phyloP scores from a whole-genome alignment of 2,329 filamentous ascomycete genomes.

The Aureobasidium subglaciale region DNA sequence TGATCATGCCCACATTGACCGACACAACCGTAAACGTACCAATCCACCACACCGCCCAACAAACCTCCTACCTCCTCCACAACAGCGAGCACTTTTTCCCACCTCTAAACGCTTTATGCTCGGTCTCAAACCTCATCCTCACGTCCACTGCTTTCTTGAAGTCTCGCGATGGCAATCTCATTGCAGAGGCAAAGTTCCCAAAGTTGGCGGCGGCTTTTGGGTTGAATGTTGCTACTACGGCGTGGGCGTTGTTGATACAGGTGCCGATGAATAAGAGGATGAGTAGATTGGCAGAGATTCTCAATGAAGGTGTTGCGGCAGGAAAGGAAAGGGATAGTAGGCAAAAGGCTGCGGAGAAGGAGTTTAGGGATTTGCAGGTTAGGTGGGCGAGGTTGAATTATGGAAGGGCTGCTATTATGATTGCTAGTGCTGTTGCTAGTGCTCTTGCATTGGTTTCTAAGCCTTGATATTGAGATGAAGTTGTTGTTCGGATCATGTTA shows the following conservation, averaged over 20 bases:
- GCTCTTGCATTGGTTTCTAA: slow-evolving; percentile 14
- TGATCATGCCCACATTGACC: slow-evolving; percentile 27
- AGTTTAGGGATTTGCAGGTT: slow-evolving; percentile 23
- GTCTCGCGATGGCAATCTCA: slow-evolving; percentile 20
- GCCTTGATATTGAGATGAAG: no score
- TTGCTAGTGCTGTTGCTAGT: slow-evolving; percentile 16
- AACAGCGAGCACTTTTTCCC: slow-evolving; percentile 28
- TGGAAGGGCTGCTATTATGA: slow-evolving; percentile 23
- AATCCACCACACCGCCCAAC: slow-evolving; percentile 22
- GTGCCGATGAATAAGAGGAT: slow-evolving; percentile 28
- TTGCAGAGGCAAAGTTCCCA: slow-evolving; percentile 22
- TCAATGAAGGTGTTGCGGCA: slow-evolving; percentile 20
- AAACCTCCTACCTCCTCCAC: slow-evolving; percentile 25
- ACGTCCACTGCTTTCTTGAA: slow-evolving; percentile 23
- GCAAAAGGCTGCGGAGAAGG: slow-evolving; percentile 21
- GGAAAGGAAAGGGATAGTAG: slow-evolving; percentile 19
- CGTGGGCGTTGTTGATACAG: slow-evolving; percentile 25
- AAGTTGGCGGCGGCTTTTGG: slow-evolving; percentile 20
- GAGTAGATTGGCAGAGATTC: slow-evolving; percentile 20
- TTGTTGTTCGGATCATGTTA: background rate
- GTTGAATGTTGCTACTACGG: slow-evolving; percentile 24
- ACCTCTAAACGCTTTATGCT: slow-evolving; percentile 25
- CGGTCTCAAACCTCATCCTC: slow-evolving; percentile 26
- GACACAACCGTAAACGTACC: slow-evolving; percentile 21
- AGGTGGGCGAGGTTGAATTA: slow-evolving; percentile 25